These are phyloP conservation scores for Ploettnerulaceae sp. DNA, from an alignment of 2,329 filamentous ascomycete genomes.

Conservation along the genomic window DNA sequence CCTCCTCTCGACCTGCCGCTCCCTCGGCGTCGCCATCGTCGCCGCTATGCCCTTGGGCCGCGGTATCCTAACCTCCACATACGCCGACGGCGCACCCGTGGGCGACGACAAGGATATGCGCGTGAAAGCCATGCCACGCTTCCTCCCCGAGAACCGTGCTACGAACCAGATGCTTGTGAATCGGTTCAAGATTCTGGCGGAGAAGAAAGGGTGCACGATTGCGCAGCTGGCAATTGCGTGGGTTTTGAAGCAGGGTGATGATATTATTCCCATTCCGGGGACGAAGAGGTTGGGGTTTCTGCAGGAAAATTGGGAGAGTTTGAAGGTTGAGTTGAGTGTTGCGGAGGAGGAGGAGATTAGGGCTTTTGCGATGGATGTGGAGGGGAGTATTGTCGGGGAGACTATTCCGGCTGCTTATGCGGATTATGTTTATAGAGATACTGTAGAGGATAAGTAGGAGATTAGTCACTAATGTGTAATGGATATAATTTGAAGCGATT, in stretches of 20 bases:
- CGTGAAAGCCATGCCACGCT: constrained; percentile 40
- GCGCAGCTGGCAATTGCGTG: constrained; percentile 59
- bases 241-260: constrained; percentile 54
- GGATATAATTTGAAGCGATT: no score
- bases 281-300: constrained; percentile 45
- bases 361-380: no score
- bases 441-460: no score
- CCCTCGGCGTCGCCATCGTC: constrained; percentile 41
- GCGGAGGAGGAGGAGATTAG: constrained; percentile 37
- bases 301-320: constrained; percentile 41
- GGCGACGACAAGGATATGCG: constrained; percentile 50
- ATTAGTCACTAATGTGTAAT: no score
- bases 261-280: constrained; percentile 55
- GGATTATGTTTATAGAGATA: no score
- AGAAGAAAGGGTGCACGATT: constrained; percentile 49
- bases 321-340: constrained; percentile 34
- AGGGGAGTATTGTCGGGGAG: no score
- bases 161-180: constrained; percentile 53
- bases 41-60: constrained; percentile 43
- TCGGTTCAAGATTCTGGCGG: constrained; percentile 44
- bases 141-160: constrained; percentile 43
- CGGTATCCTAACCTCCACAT: constrained; percentile 44
- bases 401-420: no score
- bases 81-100: constrained; percentile 42
- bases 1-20: constrained; percentile 48